Base-by-base conservation (phyloP, 2,329 filamentous ascomycete genomes). In the Tricladium varicosporioides region DNA sequence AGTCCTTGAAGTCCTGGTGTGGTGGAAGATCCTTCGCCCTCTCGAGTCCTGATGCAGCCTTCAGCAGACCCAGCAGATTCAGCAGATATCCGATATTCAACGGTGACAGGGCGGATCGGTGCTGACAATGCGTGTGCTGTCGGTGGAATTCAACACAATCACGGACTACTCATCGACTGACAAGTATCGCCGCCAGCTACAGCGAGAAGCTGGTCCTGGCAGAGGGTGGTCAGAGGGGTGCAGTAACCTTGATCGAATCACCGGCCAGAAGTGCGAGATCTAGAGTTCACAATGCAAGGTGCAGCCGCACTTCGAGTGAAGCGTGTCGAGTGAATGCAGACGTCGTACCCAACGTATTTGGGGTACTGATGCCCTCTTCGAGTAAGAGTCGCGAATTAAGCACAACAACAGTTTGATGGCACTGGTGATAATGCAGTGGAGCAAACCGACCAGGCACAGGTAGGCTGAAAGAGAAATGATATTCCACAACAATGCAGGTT, bases 131-230 rank as follows among this genome's bases (percentile, higher is more conserved):
- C 36, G 36, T 40, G 36, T 10, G 36, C 36, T 13, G 22, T 27
- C 22, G 22, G 22, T 27, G 22, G 22, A 27, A 27, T 27, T 27
- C 22, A 27, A 27, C 22, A 27, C 22, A 27, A 27, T 27, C 22
- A 27, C 49, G 18, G 51, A 44, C 43, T 45, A 47, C 42, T 53
- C 42, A 53, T 22, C 19, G 19, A 33, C 9, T 33, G 51, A 53
- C 51, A 53, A 53, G 51, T 53, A 36, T 53, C 18, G 48, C 15
- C 33, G 14, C 9, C 14, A 52, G 48, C 8, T 18, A 16, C 11
- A 27, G 11, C n/a, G 36, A n/a, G 11, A 40, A 11, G 36, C 36
- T 40, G 46, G 46, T 7, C 46, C 18, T 27, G 27, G 22, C 10
- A 40, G 31, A 43, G 40, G 36, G 36, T 45, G 36, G 40, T 50